Conservation (phyloP, 768 basidiomycete species). For the Lactifluus rugatus region DNA sequence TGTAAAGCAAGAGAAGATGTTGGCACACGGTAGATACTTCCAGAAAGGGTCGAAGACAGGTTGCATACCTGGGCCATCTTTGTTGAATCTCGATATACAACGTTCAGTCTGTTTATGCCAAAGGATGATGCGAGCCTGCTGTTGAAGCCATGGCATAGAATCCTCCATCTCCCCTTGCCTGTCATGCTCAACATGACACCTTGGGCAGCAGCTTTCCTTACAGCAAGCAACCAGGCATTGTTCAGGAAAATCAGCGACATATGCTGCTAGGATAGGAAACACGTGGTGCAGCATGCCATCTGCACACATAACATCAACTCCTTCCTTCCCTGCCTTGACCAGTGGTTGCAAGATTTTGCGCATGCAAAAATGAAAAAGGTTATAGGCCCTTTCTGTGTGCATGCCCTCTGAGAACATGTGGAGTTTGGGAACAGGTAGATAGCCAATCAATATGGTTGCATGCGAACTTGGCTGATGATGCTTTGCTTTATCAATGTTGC, state of each 20-base stretch:
- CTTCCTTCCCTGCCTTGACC: conserved; percentile 6
- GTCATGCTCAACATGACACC: not conserved
- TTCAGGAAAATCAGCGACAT: conserved; percentile 11
- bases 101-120: not conserved
- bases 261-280: not conserved
- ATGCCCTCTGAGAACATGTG: not conserved
- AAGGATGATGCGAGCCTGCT: not conserved
- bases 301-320: conserved; percentile 16
- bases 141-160: not conserved
- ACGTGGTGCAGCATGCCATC: conserved; percentile 13
- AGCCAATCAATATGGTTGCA: conserved; percentile 22
- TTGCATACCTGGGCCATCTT: not conserved
- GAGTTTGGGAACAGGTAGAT: conserved; percentile 20
- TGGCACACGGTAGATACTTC: conserved; percentile 2
- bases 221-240: not conserved
- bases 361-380: conserved; percentile 21
- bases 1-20: conserved; percentile 17
- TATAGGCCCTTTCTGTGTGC: not conserved
- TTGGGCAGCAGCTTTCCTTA: not conserved
- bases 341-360: conserved; percentile 7
- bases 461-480: conserved; percentile 15
- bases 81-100: not conserved
- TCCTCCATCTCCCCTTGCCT: not conserved
- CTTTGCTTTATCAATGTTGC: conserved; percentile 7
- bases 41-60: conserved; percentile 18